Evolutionary conservation across 208 protist genomes (phyloP).

Genomic region (Blechomonas ayalai): DNA sequence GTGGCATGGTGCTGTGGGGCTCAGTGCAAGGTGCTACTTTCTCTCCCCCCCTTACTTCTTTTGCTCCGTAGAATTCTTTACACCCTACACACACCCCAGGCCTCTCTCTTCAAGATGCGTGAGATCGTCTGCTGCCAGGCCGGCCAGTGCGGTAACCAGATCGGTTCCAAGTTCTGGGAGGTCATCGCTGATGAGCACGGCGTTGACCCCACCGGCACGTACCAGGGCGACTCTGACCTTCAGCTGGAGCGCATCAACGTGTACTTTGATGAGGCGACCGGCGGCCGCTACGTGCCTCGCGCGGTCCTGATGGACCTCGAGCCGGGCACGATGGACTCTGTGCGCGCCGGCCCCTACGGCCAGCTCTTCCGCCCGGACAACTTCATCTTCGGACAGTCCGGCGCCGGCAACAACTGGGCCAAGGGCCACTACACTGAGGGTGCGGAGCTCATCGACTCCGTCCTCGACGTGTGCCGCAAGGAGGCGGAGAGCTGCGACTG

Average conservation of each 20-base stretch:
- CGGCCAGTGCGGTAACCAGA: conserved; percentile 77
- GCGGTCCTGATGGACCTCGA: conserved; percentile 68
- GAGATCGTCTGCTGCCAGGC: conserved; percentile 75
- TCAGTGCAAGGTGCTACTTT: too few species aligned
- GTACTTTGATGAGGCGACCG: conserved; percentile 97
- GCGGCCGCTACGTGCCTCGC: conserved; percentile 77
- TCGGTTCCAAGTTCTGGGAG: conserved; percentile 82
- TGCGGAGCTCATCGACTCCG: conserved; percentile 95
- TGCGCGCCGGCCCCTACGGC: conserved; percentile 92
- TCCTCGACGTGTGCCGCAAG: conserved; percentile 97
- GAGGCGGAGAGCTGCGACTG: conserved; percentile 97
- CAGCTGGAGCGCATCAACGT: conserved; percentile 98
- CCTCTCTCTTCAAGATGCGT: conserved; percentile 88
- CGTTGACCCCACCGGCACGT: conserved; percentile 93
- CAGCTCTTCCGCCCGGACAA: conserved; percentile 94
- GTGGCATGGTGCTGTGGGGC: too few species aligned
- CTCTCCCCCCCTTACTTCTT: too few species aligned
- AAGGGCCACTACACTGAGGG: conserved; percentile 99
- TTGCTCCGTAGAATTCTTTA: too few species aligned
- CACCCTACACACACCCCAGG: too few species aligned
- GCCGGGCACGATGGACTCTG: conserved; percentile 97
- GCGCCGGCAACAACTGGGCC: conserved; percentile 98
- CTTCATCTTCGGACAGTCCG: conserved; percentile 97
- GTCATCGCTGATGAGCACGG: conserved; percentile 70
- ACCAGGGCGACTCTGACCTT: conserved; percentile 89